Conservation (phyloP, 768 basidiomycete species). For the Sutorius australiensis region DNA sequence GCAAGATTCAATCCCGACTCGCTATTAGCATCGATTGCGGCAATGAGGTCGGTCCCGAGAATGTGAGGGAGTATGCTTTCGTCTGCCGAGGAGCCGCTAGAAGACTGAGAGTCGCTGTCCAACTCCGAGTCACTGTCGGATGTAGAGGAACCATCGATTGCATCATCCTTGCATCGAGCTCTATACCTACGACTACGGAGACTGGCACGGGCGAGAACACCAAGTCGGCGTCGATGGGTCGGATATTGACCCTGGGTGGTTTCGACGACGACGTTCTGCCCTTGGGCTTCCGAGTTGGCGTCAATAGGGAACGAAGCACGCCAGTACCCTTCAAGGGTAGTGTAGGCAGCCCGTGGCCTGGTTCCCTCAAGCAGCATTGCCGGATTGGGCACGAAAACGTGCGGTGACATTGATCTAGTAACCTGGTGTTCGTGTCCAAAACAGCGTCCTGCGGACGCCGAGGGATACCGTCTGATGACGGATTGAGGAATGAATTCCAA, state of each 20-base stretch:
- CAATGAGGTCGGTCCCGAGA: constrained; percentile 26
- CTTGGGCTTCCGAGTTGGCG: not conserved
- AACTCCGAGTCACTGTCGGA: constrained; percentile 17
- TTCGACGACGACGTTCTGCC: not conserved
- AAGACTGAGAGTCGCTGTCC: constrained; percentile 19
- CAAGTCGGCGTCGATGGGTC: constrained; percentile 6
- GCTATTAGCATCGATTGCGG: constrained; percentile 26
- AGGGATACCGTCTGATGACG: constrained; percentile 23
- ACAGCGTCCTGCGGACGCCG: constrained; percentile 1
- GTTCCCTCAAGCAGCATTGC: not conserved
- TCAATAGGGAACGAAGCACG: constrained; percentile 1
- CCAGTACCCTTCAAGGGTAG: not conserved
- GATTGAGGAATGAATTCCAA: constrained; percentile 26
- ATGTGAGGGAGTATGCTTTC: constrained; percentile 23
- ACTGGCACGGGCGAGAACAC: constrained; percentile 20
- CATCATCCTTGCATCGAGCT: not conserved
- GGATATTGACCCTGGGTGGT: not conserved
- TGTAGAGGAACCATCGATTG: constrained; percentile 3
- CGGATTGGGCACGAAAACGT: not conserved
- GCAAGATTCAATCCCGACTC: constrained; percentile 20
- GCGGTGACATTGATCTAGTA: not conserved
- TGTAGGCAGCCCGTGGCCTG: constrained; percentile 1
- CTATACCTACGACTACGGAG: constrained; percentile 18
- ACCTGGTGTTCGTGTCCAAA: not conserved
- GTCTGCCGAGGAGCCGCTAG: constrained; percentile 19